Percentiles rank a stretch among this genome's conserved stretches.
Evolutionary conservation across 2,329 filamentous ascomycete genomes (phyloP).

Genomic region (Tolypocladium nubicola): DNA sequence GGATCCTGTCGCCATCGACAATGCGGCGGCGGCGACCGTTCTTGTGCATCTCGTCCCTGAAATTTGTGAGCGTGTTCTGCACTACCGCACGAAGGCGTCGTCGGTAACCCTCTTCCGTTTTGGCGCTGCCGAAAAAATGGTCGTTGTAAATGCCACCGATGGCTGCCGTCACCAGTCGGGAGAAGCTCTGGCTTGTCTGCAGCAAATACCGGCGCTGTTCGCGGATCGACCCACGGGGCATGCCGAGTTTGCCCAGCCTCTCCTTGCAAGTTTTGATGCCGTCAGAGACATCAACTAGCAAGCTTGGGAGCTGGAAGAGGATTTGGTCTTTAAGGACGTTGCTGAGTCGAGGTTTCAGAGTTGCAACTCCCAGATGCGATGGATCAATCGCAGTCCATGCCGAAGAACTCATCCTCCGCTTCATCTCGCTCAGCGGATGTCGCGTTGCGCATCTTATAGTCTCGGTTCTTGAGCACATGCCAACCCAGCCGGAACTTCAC

Average conservation of each 20-base stretch:
- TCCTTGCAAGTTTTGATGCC: slow-evolving; percentile 22
- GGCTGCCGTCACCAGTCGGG: slow-evolving; percentile 31
- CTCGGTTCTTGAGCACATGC: slow-evolving; percentile 39
- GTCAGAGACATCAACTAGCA: slow-evolving; percentile 31
- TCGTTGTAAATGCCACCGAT: slow-evolving; percentile 41
- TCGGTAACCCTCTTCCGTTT: slow-evolving; percentile 18
- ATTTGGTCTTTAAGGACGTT: slow-evolving; percentile 38
- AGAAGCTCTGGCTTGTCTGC: slow-evolving; percentile 31
- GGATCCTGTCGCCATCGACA: slow-evolving; percentile 5
- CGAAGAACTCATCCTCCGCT: slow-evolving; percentile 32
- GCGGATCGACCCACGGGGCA: slow-evolving; percentile 27
- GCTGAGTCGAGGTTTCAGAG: slow-evolving; percentile 38
- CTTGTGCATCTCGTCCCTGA: slow-evolving; percentile 30
- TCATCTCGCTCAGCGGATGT: slow-evolving; percentile 24
- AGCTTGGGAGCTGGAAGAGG: slow-evolving; percentile 29
- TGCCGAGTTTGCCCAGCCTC: slow-evolving; percentile 35
- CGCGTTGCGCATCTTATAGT: slow-evolving; percentile 16
- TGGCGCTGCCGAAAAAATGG: slow-evolving; percentile 34
- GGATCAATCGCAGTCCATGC: slow-evolving; percentile 25
- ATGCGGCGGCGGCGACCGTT: slow-evolving; percentile 30
- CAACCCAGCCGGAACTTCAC: slow-evolving; percentile 39
- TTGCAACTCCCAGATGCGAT: slow-evolving; percentile 32
- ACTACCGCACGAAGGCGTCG: slow-evolving; percentile 43
- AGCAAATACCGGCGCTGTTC: slow-evolving; percentile 40
- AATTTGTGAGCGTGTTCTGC: slow-evolving; percentile 30